Evolutionary conservation across 2,329 filamentous ascomycete species (phyloP).

Genomic region (Xylariaceae sp.): DNA sequence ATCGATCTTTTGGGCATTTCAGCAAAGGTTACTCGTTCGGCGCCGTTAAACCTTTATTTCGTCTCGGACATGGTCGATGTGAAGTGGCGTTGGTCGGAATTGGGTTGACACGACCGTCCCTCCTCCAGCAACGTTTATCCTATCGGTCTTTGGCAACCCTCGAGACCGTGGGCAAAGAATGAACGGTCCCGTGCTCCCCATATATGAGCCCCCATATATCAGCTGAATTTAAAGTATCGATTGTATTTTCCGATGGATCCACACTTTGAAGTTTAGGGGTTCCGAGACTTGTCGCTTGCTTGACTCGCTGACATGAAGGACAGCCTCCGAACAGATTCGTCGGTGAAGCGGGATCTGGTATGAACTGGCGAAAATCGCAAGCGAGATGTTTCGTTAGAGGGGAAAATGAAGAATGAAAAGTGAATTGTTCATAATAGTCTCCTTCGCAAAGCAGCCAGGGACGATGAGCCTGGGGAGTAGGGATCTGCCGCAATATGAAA

Average conservation of each 20-base stretch:
- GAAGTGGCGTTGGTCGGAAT: not conserved
- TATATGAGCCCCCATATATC: constrained; percentile 3
- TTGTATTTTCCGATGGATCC: constrained; percentile 14
- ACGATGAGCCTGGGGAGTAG: constrained; percentile 4
- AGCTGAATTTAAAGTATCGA: constrained; percentile 10
- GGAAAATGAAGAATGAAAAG: constrained; percentile 6
- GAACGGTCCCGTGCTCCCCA: constrained; percentile 9
- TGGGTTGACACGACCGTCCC: not conserved
- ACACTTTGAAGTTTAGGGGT: constrained; percentile 15
- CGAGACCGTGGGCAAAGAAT: not conserved
- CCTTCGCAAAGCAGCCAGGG: constrained; percentile 1
- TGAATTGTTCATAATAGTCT: constrained; percentile 4
- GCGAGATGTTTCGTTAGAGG: not conserved
- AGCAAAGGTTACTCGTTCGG: constrained; percentile 3
- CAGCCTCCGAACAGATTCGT: constrained; percentile 6
- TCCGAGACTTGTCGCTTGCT: not conserved
- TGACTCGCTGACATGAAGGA: constrained; percentile 3
- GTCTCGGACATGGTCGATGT: constrained; percentile 5
- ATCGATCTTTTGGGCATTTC: constrained; percentile 6
- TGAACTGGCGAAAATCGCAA: not conserved
- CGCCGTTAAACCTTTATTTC: not conserved
- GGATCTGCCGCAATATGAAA: constrained; percentile 16
- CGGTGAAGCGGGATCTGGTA: not conserved
- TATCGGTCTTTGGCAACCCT: not conserved
- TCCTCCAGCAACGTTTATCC: not conserved